phyloP scores from a whole-genome alignment of 2,329 filamentous ascomycete species.

The Paecilomyces dactylethromorphus region DNA sequence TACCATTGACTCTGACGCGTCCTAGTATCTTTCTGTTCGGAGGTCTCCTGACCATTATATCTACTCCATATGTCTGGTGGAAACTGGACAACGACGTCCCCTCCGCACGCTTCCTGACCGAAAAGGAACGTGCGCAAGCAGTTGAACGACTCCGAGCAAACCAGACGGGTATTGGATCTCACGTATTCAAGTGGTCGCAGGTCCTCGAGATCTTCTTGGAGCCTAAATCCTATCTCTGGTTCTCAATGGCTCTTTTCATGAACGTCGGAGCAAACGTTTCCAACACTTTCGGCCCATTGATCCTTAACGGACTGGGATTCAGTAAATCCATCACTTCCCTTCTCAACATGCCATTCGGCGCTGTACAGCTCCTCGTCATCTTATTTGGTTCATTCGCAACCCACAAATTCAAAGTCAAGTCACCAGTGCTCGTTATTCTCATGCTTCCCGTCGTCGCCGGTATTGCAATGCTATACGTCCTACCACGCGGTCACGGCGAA shows the following conservation, averaged over 20 bases:
- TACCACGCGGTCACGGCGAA: constrained; percentile 37
- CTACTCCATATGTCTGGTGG: constrained; percentile 54
- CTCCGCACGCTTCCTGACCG: constrained; percentile 43
- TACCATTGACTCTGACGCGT: neutral
- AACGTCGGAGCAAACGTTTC: constrained; percentile 60
- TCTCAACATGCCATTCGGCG: constrained; percentile 62
- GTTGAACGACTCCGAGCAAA: constrained; percentile 46
- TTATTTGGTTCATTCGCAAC: constrained; percentile 54
- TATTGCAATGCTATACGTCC: constrained; percentile 47
- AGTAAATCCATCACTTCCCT: constrained; percentile 53
- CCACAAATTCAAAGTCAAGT: constrained; percentile 53
- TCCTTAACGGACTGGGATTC: constrained; percentile 55
- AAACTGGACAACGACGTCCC: constrained; percentile 53
- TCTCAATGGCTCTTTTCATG: constrained; percentile 54
- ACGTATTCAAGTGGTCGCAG: constrained; percentile 42
- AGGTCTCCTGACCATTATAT: constrained; percentile 54
- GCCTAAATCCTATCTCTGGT: constrained; percentile 52
- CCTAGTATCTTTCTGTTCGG: constrained; percentile 55
- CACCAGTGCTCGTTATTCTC: constrained; percentile 46
- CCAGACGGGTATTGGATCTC: constrained; percentile 40
- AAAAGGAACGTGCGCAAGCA: constrained; percentile 40
- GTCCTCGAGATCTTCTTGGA: constrained; percentile 37
- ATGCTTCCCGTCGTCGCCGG: constrained; percentile 57
- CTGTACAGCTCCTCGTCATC: constrained; percentile 55
- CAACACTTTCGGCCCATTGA: constrained; percentile 60